These are phyloP conservation scores for Candida sanyaensis DNA, from an alignment of 1,139 yeast species.

Conservation along the genomic window DNA sequence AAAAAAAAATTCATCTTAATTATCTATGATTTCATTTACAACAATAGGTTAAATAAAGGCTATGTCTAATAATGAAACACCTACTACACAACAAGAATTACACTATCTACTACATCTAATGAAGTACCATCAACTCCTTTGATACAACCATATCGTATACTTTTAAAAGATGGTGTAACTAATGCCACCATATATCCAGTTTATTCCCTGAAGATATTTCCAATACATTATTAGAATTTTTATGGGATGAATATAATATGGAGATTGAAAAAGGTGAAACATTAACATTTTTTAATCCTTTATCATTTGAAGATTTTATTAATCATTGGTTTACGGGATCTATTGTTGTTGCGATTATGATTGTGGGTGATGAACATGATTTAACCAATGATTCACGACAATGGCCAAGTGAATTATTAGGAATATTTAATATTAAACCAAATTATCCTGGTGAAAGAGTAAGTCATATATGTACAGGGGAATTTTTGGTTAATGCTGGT, in stretches of 20 bases:
- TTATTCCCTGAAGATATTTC: slow-evolving; percentile 68
- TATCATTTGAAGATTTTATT: slow-evolving; percentile 72
- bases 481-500: slow-evolving; percentile 87
- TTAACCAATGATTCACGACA: slow-evolving; percentile 40
- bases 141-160: slow-evolving; percentile 56
- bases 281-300: slow-evolving; percentile 77
- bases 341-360: slow-evolving; percentile 85
- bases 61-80: background rate
- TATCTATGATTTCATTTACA: too few relatives aligned
- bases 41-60: background rate
- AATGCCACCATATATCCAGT: slow-evolving; percentile 92
- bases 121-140: slow-evolving; percentile 29
- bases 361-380: slow-evolving; percentile 66
- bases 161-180: slow-evolving; percentile 84
- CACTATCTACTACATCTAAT: slow-evolving; percentile 17
- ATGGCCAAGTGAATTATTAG: slow-evolving; percentile 91
- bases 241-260: slow-evolving; percentile 91
- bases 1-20: background rate
- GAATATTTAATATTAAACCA: slow-evolving; percentile 80
- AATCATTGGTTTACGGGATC: slow-evolving; percentile 80
- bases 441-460: slow-evolving; percentile 92
- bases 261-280: slow-evolving; percentile 91
- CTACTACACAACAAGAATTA: slow-evolving; percentile 43
- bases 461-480: slow-evolving; percentile 90
- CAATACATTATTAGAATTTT: slow-evolving; percentile 70